Evolutionary conservation across 192 early-diverging fungal species (phyloP).

Genomic region (Gryganskiella cystojenkinii): DNA sequence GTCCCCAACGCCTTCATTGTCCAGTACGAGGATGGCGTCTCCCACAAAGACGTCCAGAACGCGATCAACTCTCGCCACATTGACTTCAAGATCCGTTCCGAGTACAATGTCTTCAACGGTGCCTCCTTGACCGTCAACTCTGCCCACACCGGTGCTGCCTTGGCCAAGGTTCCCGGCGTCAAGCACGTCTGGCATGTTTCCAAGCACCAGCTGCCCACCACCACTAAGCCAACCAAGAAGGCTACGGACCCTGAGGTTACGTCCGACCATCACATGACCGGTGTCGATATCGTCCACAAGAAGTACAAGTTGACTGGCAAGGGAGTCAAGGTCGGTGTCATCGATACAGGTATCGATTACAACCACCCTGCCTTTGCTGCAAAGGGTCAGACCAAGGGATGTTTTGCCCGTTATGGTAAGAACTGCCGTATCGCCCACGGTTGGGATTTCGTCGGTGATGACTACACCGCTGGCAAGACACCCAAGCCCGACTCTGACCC

Average conservation of each 20-base stretch:
- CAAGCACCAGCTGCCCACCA: constrained; percentile 22
- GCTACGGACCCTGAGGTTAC: constrained; percentile 14
- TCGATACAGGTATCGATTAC: constrained; percentile 69
- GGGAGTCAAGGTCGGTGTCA: constrained; percentile 64
- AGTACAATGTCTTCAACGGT: constrained; percentile 58
- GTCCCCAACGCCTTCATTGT: constrained; percentile 39
- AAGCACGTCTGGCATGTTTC: constrained; percentile 61
- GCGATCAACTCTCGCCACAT: constrained; percentile 7
- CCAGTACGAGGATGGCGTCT: constrained; percentile 24
- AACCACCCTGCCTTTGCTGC: constrained; percentile 71
- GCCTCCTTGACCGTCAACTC: constrained; percentile 54
- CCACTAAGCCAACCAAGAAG: not conserved
- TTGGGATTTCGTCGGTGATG: constrained; percentile 71
- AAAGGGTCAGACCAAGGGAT: constrained; percentile 29
- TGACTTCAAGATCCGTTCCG: constrained; percentile 41
- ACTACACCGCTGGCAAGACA: constrained; percentile 9
- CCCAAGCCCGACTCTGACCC: constrained; percentile 58
- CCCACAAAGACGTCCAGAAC: constrained; percentile 3
- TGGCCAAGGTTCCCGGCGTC: constrained; percentile 34
- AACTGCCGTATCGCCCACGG: constrained; percentile 68
- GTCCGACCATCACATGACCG: constrained; percentile 55
- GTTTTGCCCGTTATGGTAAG: constrained; percentile 67
- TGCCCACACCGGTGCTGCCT: constrained; percentile 19
- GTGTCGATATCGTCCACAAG: constrained; percentile 48
- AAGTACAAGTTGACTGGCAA: constrained; percentile 39